These are phyloP conservation scores for Alnus glutinosa DNA, from an alignment of 306 rosid species.

Conservation along the genomic window DNA sequence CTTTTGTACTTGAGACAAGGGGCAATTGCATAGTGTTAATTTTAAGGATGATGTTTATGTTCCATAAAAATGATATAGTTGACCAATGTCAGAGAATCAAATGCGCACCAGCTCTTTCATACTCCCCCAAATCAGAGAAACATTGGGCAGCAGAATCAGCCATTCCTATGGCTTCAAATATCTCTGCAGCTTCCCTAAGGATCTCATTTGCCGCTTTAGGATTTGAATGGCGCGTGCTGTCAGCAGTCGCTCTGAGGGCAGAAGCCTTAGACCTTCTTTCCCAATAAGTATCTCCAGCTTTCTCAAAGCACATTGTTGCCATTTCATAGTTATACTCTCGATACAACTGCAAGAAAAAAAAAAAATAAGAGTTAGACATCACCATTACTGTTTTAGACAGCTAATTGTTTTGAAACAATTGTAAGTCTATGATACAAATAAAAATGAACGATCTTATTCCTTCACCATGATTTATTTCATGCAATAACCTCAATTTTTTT, in stretches of 20 bases:
- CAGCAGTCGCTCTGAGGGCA: slow-evolving; percentile 61
- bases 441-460: neutral
- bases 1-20: too few species aligned
- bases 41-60: too few species aligned
- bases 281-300: slow-evolving; percentile 71
- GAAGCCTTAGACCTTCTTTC: slow-evolving; percentile 70
- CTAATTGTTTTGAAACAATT: neutral
- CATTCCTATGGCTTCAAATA: slow-evolving; percentile 63
- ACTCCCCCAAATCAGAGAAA: slow-evolving; percentile 62
- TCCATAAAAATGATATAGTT: neutral
- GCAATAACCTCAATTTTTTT: neutral
- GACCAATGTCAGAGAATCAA: neutral
- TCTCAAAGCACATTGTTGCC: slow-evolving; percentile 81
- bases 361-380: neutral
- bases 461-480: neutral
- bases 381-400: neutral
- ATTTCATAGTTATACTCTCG: slow-evolving; percentile 59
- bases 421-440: neutral
- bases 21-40: too few species aligned
- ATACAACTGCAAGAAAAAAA: slow-evolving; percentile 45
- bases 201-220: slow-evolving; percentile 48
- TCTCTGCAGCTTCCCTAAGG: slow-evolving; percentile 73
- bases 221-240: slow-evolving; percentile 38
- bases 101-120: slow-evolving; percentile 64
- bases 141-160: slow-evolving; percentile 65